Percentiles rank a stretch among this genome's conserved stretches.
These are phyloP conservation scores for Mercurialis annua DNA, from an alignment of 345 rosid genomes.

Conservation along the genomic window DNA sequence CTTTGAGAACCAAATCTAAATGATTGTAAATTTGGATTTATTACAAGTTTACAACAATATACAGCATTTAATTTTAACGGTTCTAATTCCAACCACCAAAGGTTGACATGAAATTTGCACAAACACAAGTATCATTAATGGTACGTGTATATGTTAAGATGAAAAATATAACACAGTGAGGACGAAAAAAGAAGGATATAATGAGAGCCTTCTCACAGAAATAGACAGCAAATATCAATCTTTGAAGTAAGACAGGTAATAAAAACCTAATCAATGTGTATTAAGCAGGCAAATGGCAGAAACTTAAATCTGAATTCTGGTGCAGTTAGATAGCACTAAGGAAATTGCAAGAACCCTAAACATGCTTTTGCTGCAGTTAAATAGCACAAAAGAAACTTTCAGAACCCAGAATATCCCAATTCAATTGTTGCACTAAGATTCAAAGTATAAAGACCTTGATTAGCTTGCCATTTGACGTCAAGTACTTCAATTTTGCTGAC, in stretches of 20 bases:
- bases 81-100: background rate
- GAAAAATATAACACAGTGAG: background rate
- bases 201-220: background rate
- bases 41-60: background rate
- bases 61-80: background rate
- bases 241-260: too few species aligned
- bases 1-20: background rate
- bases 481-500: slow-evolving; percentile 75
- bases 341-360: background rate
- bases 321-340: background rate
- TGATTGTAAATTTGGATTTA: background rate
- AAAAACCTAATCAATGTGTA: too few species aligned
- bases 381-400: background rate
- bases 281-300: too few species aligned
- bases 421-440: slow-evolving; percentile 3
- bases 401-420: background rate
- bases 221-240: background rate
- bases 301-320: too few species aligned
- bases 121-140: background rate
- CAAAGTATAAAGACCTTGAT: slow-evolving; percentile 54
- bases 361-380: background rate
- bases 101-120: background rate
- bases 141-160: background rate
- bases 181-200: background rate
- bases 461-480: slow-evolving; percentile 72